Percentiles rank a stretch among this genome's conserved stretches.
phyloP scores from a whole-genome alignment of 768 basidiomycete species.

The Russula lepida region DNA sequence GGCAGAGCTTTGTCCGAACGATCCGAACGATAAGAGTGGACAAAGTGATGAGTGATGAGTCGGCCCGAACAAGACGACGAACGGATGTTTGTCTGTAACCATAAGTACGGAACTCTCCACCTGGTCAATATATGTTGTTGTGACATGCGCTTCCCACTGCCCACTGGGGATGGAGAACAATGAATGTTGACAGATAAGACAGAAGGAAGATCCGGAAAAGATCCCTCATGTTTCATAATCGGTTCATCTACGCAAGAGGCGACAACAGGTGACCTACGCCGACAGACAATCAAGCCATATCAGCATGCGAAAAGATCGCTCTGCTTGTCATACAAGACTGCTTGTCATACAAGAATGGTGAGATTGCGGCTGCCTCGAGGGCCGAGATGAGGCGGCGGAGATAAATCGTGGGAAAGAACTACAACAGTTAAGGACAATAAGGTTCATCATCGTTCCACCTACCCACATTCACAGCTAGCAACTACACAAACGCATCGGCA shows the following conservation, averaged over 20 bases:
- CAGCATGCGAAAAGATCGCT: not conserved
- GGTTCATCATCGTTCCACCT: not conserved
- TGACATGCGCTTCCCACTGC: not conserved
- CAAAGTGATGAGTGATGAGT: not conserved
- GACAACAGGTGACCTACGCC: not conserved
- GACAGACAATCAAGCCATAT: not conserved
- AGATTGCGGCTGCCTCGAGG: too few species aligned
- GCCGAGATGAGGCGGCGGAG: not conserved
- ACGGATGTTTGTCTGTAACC: not conserved
- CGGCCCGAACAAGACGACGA: not conserved
- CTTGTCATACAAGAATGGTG: not conserved
- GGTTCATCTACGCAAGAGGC: not conserved
- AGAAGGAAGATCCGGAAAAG: not conserved
- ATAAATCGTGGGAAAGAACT: slow-evolving; percentile 32
- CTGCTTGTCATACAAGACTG: not conserved
- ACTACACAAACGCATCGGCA: slow-evolving; percentile 30
- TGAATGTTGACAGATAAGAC: not conserved
- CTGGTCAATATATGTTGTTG: not conserved
- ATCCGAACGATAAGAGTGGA: not conserved
- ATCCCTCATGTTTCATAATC: not conserved
- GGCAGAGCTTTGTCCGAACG: not conserved
- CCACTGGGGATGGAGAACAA: not conserved
- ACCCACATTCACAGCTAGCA: too few species aligned
- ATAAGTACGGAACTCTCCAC: not conserved
- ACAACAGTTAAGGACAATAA: slow-evolving; percentile 28